These are phyloP conservation scores for Arthromyces matolae DNA, from an alignment of 768 basidiomycete genomes.

Conservation along the genomic window DNA sequence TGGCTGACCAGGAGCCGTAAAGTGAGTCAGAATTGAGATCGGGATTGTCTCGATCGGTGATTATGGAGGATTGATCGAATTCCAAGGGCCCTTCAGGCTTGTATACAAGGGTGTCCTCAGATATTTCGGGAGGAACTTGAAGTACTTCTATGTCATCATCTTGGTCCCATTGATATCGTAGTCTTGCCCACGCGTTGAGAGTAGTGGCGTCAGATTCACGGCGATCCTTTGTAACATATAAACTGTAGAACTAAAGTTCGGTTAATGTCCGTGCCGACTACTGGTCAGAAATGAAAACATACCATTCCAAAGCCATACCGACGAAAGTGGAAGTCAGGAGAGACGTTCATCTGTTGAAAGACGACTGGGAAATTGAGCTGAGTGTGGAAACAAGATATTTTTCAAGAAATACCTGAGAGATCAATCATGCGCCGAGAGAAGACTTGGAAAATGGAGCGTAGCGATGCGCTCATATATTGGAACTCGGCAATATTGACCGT, in stretches of 20 bases:
- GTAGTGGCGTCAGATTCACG: neutral
- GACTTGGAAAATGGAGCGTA: neutral
- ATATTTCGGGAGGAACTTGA: neutral
- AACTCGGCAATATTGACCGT: neutral
- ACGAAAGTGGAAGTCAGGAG: neutral
- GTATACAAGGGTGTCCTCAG: neutral
- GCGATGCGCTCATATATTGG: neutral
- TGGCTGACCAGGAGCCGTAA: too few relatives aligned
- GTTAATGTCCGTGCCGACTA: too few relatives aligned
- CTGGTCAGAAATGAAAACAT: neutral
- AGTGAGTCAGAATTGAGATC: too few relatives aligned
- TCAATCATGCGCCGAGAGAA: neutral
- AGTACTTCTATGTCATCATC: neutral
- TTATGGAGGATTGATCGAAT: too few relatives aligned
- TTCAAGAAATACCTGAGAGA: neutral
- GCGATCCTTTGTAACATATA: too few relatives aligned
- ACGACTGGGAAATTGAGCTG: neutral
- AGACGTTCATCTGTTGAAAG: neutral
- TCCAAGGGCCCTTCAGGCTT: neutral
- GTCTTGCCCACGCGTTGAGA: neutral
- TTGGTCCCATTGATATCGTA: neutral
- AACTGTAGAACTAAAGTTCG: too few relatives aligned
- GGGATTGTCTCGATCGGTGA: too few relatives aligned
- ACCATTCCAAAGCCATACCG: slow-evolving; percentile 2
- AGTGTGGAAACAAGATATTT: neutral